Conservation (phyloP, 1,284 basidiomycete genomes). For the Apiotrichum veenhuisii region DNA sequence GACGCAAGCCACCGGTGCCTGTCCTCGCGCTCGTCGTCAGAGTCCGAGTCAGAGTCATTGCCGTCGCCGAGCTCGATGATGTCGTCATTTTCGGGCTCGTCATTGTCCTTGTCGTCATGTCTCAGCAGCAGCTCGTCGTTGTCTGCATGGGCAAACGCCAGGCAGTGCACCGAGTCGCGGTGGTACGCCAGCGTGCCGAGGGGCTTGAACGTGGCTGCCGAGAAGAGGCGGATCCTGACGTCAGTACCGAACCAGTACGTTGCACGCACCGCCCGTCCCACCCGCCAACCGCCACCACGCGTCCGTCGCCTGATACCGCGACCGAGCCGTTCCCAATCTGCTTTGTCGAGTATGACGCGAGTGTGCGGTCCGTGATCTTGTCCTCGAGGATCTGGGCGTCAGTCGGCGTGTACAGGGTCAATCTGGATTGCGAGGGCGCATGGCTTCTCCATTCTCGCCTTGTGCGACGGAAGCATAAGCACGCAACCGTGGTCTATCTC, state of each 20-base stretch:
- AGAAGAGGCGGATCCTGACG: constrained; percentile 68
- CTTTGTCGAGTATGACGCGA: constrained; percentile 55
- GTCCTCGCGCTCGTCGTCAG: constrained; percentile 40
- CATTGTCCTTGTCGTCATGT: no score
- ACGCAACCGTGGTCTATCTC: no score
- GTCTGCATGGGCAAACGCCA: constrained; percentile 59
- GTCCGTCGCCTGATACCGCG: constrained; percentile 67
- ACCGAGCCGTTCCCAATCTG: constrained; percentile 71
- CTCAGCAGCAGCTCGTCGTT: constrained; percentile 13
- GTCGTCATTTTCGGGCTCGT: constrained; percentile 19
- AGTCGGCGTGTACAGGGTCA: not conserved
- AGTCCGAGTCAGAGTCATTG: constrained; percentile 57
- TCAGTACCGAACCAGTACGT: not conserved
- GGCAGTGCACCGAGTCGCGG: constrained; percentile 64
- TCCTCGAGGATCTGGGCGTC: constrained; percentile 3
- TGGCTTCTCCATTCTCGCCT: no score
- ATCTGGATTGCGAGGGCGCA: no score
- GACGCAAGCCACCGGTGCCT: constrained; percentile 63
- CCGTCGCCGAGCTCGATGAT: constrained; percentile 28
- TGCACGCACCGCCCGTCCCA: constrained; percentile 78
- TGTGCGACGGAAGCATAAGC: no score
- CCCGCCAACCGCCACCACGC: constrained; percentile 73
- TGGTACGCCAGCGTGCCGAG: constrained; percentile 76
- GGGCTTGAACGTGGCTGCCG: constrained; percentile 67
- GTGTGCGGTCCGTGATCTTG: not conserved